Conservation (phyloP, 2,329 filamentous ascomycete species). For the Tolypocladium album region DNA sequence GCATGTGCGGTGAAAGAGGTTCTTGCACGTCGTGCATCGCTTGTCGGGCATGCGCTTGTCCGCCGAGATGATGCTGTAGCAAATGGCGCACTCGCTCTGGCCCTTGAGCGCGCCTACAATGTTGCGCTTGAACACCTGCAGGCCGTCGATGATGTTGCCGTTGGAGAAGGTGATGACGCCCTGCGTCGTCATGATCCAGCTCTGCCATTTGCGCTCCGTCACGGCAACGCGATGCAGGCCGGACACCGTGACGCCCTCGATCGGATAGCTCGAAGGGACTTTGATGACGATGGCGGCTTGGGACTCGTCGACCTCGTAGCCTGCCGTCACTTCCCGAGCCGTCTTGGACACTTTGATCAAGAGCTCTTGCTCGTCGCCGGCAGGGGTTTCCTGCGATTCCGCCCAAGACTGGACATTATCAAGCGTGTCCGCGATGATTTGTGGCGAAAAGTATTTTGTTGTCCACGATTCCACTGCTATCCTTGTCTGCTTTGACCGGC, state of each 20-base stretch:
- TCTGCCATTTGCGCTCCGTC: constrained; percentile 84
- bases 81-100: constrained; percentile 92
- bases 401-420: constrained; percentile 61
- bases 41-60: constrained; percentile 91
- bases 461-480: constrained; percentile 78
- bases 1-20: constrained; percentile 82
- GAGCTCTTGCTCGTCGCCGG: constrained; percentile 43
- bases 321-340: constrained; percentile 68
- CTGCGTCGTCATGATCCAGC: constrained; percentile 79
- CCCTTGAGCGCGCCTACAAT: constrained; percentile 82
- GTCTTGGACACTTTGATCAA: constrained; percentile 60
- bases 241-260: constrained; percentile 66
- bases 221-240: constrained; percentile 78
- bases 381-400: constrained; percentile 35
- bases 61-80: constrained; percentile 84
- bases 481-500: constrained; percentile 69
- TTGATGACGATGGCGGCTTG: constrained; percentile 73
- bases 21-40: constrained; percentile 83
- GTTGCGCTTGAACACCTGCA: constrained; percentile 78
- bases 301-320: constrained; percentile 81
- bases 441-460: constrained; percentile 66
- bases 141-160: constrained; percentile 76
- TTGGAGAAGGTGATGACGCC: constrained; percentile 91
- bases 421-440: constrained; percentile 55
- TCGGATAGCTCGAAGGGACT: constrained; percentile 71